Evolutionary conservation across 306 rosid genomes (phyloP).

Genomic region (Malus orientalis): DNA sequence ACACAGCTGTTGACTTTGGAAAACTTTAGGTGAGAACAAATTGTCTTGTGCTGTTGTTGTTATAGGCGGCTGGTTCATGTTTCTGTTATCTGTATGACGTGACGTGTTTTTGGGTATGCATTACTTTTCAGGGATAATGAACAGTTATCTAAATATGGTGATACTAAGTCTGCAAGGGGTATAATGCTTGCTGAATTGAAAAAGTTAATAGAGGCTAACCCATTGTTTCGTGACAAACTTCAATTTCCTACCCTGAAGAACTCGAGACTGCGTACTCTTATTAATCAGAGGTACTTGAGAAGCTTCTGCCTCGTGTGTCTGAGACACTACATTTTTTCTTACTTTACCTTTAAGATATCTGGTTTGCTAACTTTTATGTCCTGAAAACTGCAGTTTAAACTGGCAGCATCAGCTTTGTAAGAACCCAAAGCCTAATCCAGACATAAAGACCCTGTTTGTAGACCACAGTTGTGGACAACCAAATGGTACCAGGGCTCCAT

Average conservation of each 20-base stretch:
- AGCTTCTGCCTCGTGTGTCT: slow-evolving; percentile 1
- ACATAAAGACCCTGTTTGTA: slow-evolving; percentile 93
- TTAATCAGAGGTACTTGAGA: slow-evolving; percentile 78
- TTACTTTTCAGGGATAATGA: slow-evolving; percentile 81
- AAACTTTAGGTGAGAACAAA: slow-evolving; percentile 74
- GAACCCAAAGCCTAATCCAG: slow-evolving; percentile 96
- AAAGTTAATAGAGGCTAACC: slow-evolving; percentile 95
- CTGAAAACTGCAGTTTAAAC: slow-evolving; percentile 67
- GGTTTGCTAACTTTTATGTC: slow-evolving; percentile 1
- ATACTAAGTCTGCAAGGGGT: slow-evolving; percentile 95
- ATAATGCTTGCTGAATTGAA: slow-evolving; percentile 97
- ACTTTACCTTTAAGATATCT: background rate
- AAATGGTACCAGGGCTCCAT: slow-evolving; percentile 98
- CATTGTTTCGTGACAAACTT: slow-evolving; percentile 95
- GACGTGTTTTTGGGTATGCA: background rate
- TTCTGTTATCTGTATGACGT: background rate
- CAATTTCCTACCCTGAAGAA: slow-evolving; percentile 93
- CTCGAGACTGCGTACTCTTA: slow-evolving; percentile 92
- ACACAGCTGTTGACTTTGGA: slow-evolving; percentile 92
- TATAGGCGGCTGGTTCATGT: background rate
- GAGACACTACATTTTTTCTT: slow-evolving; percentile 1
- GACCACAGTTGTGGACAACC: slow-evolving; percentile 99
- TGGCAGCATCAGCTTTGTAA: slow-evolving; percentile 99
- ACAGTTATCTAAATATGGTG: slow-evolving; percentile 97
- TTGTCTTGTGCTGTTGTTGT: slow-evolving; percentile 7